phyloP scores from a whole-genome alignment of 306 rosid genomes.

The Pyrus communis region DNA sequence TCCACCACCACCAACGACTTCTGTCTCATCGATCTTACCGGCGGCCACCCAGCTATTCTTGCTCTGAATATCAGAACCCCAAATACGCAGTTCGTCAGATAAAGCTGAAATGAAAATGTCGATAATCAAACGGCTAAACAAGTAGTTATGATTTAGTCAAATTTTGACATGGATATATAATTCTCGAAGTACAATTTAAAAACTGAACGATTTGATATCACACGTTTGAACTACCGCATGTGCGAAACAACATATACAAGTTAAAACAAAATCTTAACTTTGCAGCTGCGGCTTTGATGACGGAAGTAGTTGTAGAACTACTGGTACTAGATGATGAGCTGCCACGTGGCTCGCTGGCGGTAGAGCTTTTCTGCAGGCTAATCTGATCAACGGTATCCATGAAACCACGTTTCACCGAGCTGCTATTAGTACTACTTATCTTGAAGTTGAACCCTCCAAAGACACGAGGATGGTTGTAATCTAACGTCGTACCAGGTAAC shows the following conservation, averaged over 20 bases:
- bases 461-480: neutral
- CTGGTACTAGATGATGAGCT: neutral
- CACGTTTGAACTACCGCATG: neutral
- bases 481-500: conserved; percentile 3
- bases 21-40: conserved; percentile 21
- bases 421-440: neutral
- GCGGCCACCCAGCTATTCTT: conserved; percentile 26
- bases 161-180: neutral
- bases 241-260: neutral
- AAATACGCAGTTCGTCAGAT: neutral
- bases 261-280: neutral
- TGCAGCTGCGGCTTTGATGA: conserved; percentile 2
- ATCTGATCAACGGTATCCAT: conserved; percentile 7
- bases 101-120: neutral
- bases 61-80: neutral
- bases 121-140: neutral
- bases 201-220: neutral
- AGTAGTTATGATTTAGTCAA: neutral
- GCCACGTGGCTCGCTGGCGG: neutral
- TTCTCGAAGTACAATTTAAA: neutral
- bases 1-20: conserved; percentile 3
- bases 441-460: neutral
- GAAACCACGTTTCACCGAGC: conserved; percentile 15
- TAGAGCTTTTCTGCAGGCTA: neutral
- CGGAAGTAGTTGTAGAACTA: neutral